Evolutionary conservation across 2,329 filamentous ascomycete genomes (phyloP), one percentile per base, ranked within the genome.

Genomic region (Penicillium sp.): DNA sequence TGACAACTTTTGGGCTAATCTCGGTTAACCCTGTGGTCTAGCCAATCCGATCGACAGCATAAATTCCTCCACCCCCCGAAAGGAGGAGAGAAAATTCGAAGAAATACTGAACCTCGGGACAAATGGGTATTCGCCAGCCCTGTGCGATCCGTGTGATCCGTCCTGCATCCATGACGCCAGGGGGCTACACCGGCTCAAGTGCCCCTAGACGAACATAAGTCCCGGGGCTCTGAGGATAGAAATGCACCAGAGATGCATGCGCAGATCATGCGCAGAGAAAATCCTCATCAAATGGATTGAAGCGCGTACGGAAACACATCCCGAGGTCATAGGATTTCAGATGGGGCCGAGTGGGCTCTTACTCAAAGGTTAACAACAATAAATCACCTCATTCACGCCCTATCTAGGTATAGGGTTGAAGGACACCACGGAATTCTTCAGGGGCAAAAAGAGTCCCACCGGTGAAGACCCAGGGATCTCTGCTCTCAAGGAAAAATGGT

Each of bases 161-260:
- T 59, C 57, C 56, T 56, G 57, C 54, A 49, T 53, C 24, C 40
- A 51, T 49, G 51, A 61, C 53, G 59, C 57, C 49, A 61, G 58
- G 59, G 57, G 57, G 39, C 44, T 35, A 50, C 45, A 52, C 48
- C 12, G 27, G 8, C 25, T 25, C 20, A 15, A 23, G 6, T 25
- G 12, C 23, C 23, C 15, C 46, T 27, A 10, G 25, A 42, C 37
- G 15, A 29, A 47, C 28, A 13, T 9, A 4, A 9, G 10, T 18
- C 29, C 38, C 13, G 10, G 31, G 6, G 27, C 12, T 38, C 18
- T 46, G 1, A 20, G 3, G 7, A 20, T 23, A 18, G 15, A 37
- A 37, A 20, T 23, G 28, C 44, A 40, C 28, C 6, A 7, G 38
- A 27, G 38, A 32, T 40, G 42, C 33, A 41, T 15, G 6, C 7